Evolutionary conservation across 306 rosid species (phyloP).

Genomic region (Leucaena leucocephala): DNA sequence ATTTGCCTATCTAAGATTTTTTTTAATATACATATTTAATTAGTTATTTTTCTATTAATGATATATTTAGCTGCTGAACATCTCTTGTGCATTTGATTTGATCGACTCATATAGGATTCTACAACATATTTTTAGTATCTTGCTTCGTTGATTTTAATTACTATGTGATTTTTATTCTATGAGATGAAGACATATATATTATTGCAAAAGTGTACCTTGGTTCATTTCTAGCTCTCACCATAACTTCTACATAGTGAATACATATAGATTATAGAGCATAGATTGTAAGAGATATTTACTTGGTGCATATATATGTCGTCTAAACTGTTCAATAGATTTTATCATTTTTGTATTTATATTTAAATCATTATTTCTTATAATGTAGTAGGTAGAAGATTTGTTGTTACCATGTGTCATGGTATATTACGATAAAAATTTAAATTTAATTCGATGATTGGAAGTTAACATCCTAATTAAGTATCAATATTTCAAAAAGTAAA

Average conservation of each 20-base stretch:
- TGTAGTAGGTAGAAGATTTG: not conserved
- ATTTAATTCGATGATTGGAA: not conserved
- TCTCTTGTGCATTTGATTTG: constrained; percentile 8
- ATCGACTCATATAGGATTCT: constrained; percentile 2
- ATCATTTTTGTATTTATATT: not conserved
- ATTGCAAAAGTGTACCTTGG: not conserved
- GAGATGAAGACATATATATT: constrained; percentile 14
- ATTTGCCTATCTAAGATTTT: not conserved
- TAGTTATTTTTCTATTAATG: not conserved
- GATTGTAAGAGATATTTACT: not conserved
- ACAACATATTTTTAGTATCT: not conserved
- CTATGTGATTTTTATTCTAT: not conserved
- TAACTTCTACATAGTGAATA: not conserved
- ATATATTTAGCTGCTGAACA: not conserved
- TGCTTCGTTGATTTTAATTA: not conserved
- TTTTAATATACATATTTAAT: not conserved
- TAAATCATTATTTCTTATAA: not conserved
- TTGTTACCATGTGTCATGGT: not conserved
- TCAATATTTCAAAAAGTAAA: not conserved
- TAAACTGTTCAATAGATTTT: not conserved
- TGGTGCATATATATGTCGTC: not conserved
- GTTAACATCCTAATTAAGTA: not conserved
- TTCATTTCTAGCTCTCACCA: constrained; percentile 21
- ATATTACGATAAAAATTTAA: not conserved
- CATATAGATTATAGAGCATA: not conserved